Conservation (phyloP, 2,329 filamentous ascomycete species). For the Anisogramma anomala region DNA sequence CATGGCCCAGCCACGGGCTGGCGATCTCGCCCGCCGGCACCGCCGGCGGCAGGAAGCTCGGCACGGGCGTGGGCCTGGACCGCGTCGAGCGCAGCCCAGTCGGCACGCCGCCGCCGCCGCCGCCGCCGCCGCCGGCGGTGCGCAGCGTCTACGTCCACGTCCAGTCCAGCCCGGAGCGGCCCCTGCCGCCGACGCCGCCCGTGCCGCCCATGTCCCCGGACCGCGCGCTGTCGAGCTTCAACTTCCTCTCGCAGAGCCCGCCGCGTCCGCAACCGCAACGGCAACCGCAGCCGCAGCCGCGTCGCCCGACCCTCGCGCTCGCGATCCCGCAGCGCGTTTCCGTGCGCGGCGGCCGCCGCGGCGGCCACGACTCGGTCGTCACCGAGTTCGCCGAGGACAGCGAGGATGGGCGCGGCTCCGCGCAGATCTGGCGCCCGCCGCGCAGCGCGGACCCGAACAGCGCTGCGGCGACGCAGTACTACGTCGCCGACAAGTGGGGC, state of each 20-base stretch:
- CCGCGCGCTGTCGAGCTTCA: slow-evolving; percentile 5
- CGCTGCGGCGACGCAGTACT: slow-evolving; percentile 34
- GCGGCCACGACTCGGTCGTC: slow-evolving; percentile 33
- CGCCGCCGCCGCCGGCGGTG: too few species aligned
- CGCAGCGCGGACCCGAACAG: slow-evolving; percentile 33
- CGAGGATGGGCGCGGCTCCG: slow-evolving; percentile 22
- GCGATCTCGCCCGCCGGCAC: slow-evolving; percentile 31
- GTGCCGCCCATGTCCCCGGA: slow-evolving; percentile 9
- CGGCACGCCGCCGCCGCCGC: neutral
- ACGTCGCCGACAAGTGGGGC: slow-evolving; percentile 39
- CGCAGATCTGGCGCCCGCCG: slow-evolving; percentile 40
- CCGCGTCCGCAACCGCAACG: too few species aligned
- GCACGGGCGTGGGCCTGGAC: slow-evolving; percentile 11
- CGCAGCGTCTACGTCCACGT: too few species aligned
- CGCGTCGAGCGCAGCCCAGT: neutral
- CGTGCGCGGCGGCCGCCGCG: slow-evolving; percentile 8
- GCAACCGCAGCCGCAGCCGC: neutral
- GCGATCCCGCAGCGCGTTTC: slow-evolving; percentile 22
- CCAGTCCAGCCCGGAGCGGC: neutral
- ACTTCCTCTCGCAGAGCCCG: slow-evolving; percentile 9
- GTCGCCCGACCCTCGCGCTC: slow-evolving; percentile 30
- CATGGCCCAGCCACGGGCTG: slow-evolving; percentile 33
- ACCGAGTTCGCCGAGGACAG: slow-evolving; percentile 44
- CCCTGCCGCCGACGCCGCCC: slow-evolving; percentile 1
- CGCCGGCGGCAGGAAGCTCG: slow-evolving; percentile 4